Evolutionary conservation across 768 basidiomycete genomes (phyloP).

Genomic region (Leccinum subtestaceum): DNA sequence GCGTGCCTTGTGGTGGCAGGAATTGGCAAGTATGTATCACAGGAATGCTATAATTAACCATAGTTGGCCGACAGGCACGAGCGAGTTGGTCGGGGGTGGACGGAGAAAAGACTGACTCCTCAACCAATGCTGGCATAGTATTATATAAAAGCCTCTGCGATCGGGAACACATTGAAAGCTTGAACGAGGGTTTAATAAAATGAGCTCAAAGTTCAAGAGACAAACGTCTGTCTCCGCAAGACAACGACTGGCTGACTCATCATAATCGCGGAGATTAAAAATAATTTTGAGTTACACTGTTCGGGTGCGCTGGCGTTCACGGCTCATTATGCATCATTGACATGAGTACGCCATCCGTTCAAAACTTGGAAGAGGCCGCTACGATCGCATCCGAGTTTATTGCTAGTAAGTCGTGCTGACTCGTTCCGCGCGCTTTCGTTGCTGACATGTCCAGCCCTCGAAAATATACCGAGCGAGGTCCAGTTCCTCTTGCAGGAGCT

Average conservation of each 20-base stretch:
- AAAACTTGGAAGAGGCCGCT: slow-evolving; percentile 48
- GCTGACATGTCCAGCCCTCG: slow-evolving; percentile 36
- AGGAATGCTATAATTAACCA: not conserved
- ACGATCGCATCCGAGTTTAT: slow-evolving; percentile 49
- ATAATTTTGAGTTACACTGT: slow-evolving; percentile 1
- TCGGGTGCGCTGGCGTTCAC: not conserved
- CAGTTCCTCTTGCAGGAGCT: slow-evolving; percentile 49
- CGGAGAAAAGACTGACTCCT: not conserved
- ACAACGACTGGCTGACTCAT: slow-evolving; percentile 7
- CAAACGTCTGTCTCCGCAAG: too few species aligned
- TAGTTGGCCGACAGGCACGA: not conserved
- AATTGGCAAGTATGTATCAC: not conserved
- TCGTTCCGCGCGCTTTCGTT: not conserved
- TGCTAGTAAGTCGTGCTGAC: slow-evolving; percentile 35
- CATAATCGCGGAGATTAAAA: slow-evolving; percentile 26
- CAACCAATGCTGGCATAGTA: not conserved
- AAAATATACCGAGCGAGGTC: slow-evolving; percentile 49
- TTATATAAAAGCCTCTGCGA: not conserved
- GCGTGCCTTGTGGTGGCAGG: slow-evolving; percentile 4
- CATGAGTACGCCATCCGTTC: slow-evolving; percentile 33
- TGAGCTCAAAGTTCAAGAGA: too few species aligned
- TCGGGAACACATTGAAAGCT: not conserved
- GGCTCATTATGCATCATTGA: slow-evolving; percentile 6
- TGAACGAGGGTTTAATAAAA: not conserved
- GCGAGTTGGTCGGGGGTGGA: not conserved